These are phyloP conservation scores for Colletotrichum noveboracense DNA, from an alignment of 2,329 filamentous ascomycete genomes.

Conservation along the genomic window DNA sequence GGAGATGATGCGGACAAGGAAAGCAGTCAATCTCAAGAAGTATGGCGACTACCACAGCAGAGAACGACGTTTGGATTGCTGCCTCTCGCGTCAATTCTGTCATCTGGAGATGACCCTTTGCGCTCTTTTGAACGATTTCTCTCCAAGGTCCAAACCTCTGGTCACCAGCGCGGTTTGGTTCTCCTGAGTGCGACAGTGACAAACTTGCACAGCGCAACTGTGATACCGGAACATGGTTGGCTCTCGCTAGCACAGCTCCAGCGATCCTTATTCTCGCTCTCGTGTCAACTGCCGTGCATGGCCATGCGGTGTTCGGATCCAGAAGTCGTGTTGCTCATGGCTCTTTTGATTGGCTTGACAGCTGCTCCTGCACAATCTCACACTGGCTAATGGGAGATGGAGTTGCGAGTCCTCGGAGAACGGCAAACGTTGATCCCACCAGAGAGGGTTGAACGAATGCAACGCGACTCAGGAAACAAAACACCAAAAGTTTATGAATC, in stretches of 20 bases:
- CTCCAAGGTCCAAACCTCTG: not conserved
- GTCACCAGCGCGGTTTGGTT: not conserved
- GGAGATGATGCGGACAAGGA: not conserved
- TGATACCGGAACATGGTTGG: not conserved
- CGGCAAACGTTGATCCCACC: not conserved
- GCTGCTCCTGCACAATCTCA: not conserved
- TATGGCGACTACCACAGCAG: not conserved
- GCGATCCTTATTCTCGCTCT: not conserved
- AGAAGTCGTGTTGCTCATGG: not conserved
- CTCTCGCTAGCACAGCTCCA: not conserved
- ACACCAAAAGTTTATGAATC: not conserved
- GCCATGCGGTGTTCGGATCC: not conserved
- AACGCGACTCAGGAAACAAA: not conserved
- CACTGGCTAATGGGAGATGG: not conserved
- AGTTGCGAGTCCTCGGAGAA: not conserved
- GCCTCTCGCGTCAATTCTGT: not conserved
- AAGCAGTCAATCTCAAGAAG: not conserved
- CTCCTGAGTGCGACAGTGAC: not conserved
- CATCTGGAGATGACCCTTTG: not conserved
- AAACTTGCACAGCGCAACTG: not conserved
- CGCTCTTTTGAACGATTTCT: not conserved
- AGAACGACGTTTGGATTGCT: not conserved
- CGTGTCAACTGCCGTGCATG: not conserved
- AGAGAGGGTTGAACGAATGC: not conserved
- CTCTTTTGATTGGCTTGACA: not conserved